A percentile compares a stretch with the other conserved stretches of the same genome.
Conservation (phyloP, 2,329 filamentous ascomycete species). For the Colletotrichum filicis region DNA sequence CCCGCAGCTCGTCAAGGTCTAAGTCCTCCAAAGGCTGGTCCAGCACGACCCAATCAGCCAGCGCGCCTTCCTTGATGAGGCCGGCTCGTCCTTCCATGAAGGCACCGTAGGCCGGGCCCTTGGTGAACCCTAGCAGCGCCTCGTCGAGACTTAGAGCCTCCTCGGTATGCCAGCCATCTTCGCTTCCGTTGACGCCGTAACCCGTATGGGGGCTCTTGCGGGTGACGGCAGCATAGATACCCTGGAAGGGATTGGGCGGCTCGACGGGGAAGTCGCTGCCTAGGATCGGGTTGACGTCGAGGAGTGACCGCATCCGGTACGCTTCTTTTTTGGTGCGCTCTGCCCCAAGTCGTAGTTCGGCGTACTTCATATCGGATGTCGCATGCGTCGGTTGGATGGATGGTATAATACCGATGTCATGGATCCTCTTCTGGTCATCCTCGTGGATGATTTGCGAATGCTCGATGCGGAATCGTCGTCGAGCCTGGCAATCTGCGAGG, state of each 20-base stretch:
- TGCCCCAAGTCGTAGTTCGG: constrained; percentile 67
- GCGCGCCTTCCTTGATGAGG: constrained; percentile 67
- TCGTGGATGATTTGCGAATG: constrained; percentile 78
- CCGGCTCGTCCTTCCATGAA: constrained; percentile 70
- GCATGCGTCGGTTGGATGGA: constrained; percentile 79
- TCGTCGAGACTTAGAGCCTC: constrained; percentile 69
- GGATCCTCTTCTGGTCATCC: constrained; percentile 70
- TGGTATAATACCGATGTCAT: constrained; percentile 69
- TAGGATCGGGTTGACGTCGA: constrained; percentile 65
- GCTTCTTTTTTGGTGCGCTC: constrained; percentile 65
- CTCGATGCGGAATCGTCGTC: constrained; percentile 73
- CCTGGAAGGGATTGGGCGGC: constrained; percentile 73
- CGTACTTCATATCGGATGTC: constrained; percentile 77
- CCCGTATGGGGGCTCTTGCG: constrained; percentile 69
- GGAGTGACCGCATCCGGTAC: constrained; percentile 73
- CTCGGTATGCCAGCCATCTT: constrained; percentile 67
- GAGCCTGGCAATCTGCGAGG: constrained; percentile 62
- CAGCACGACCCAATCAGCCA: constrained; percentile 78
- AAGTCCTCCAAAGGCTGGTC: constrained; percentile 65
- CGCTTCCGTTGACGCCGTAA: constrained; percentile 56
- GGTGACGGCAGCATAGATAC: constrained; percentile 75
- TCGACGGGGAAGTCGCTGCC: constrained; percentile 81
- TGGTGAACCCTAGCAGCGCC: constrained; percentile 56
- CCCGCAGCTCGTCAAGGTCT: constrained; percentile 62
- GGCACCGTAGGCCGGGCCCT: constrained; percentile 30